Base-by-base conservation (phyloP, 164 flowering plant genomes). In the Malania oleifera region DNA sequence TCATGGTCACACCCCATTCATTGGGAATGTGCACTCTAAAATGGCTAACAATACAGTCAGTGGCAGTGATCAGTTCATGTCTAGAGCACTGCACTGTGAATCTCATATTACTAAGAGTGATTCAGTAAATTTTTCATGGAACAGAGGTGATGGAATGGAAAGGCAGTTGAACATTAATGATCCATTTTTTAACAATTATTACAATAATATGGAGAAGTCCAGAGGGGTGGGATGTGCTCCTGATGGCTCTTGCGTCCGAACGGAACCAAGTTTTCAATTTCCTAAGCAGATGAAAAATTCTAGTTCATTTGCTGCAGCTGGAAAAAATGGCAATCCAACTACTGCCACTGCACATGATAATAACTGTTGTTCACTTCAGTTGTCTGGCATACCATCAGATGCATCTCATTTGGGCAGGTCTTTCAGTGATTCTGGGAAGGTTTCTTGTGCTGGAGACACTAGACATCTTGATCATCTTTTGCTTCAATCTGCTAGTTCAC, bases 361-460 rank as follows among this genome's bases (percentile, higher is more conserved):
- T 4, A 38, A 23, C 31, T 17, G 4, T n/a, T 18, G 46, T 60
- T 18, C 56, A 23, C 47, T 17, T 55, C 69, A 68, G 53, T 35
- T 62, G 37, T 31, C 77, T 38, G 54, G 52, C 27, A 29, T 59
- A 52, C 59, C 59, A 26, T 20, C 25, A 9, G 74, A 65, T 60
- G 65, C 43, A 44, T 51, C 73, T 61, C 67, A 65, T 68, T 48
- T 54, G 22, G 50, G 64, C 56, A 71, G 54, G 27, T 28, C 53
- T n/a, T 56, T 61, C 26, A 61, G 57, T 35, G 41, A 54, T 37
- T 56, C 45, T 46, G 63, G 63, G 24, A 64, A 70, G 41, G 54
- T 43, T 45, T 55, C 68, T 51, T 70, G 17, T 59, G 14, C 34
- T 60, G 74, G 60, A 52, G 50, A 49, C 56, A 52, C 31, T 57